Percentiles rank a stretch among this genome's conserved stretches.
phyloP scores from a whole-genome alignment of 75 land plant genomes.

The Cupressus sempervirens region DNA sequence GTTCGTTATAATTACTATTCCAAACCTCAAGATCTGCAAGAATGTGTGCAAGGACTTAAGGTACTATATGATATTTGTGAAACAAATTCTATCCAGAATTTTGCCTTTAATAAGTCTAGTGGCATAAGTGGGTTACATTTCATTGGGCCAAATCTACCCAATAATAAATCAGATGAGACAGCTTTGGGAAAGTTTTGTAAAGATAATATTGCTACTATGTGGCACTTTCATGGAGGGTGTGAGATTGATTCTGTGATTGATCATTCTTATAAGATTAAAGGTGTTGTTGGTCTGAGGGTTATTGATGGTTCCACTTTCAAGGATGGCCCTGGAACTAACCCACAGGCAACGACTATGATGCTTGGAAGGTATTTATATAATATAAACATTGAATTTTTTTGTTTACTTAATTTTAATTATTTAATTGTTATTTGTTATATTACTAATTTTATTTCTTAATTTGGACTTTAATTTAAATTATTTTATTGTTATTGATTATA shows the following conservation, averaged over 20 bases:
- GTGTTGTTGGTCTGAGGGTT: conserved; percentile 51
- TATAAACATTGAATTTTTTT: neutral
- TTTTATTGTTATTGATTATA: neutral
- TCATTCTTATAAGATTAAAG: conserved; percentile 33
- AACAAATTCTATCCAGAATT: conserved; percentile 34
- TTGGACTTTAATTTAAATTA: neutral
- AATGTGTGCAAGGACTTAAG: conserved; percentile 41
- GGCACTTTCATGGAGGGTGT: conserved; percentile 91
- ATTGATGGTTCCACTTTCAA: conserved; percentile 70
- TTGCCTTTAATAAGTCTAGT: conserved; percentile 12
- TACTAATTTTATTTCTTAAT: neutral
- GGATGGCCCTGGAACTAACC: conserved; percentile 75
- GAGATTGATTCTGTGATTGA: conserved; percentile 59
- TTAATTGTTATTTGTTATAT: neutral
- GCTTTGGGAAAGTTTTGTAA: conserved; percentile 50
- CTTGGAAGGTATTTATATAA: conserved; percentile 51
- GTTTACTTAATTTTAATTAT: neutral
- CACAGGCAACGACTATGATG: conserved; percentile 89
- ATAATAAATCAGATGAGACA: conserved; percentile 16
- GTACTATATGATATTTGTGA: conserved; percentile 32
- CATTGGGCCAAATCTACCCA: conserved; percentile 37
- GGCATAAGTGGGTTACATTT: conserved; percentile 28
- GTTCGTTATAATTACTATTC: conserved; percentile 69
- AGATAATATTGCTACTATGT: conserved; percentile 50
- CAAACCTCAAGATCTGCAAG: conserved; percentile 34